Evolutionary conservation across 306 rosid genomes (phyloP).

Genomic region (barrel medic (Medicago truncatula)): MtrunA17r5.0-ANR NC_053045.1:33154001-33154500

Average conservation of each 20-base stretch:
- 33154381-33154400: constrained; percentile 59
- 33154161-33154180: background rate
- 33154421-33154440: constrained; percentile 63
- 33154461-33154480: constrained; percentile 34
- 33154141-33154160: background rate
- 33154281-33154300: background rate
- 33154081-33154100: constrained; percentile 49
- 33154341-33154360: constrained; percentile 1
- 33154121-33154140: background rate
- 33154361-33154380: constrained; percentile 80
- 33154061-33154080: constrained; percentile 32
- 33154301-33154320: background rate
- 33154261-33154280: background rate
- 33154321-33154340: background rate
- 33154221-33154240: background rate
- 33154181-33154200: background rate
- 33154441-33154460: constrained; percentile 57
- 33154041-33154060: constrained; percentile 5
- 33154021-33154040: constrained; percentile 4
- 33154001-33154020: constrained; percentile 7
- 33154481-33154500: background rate
- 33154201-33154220: background rate
- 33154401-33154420: constrained; percentile 50
- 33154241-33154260: background rate
- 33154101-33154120: constrained; percentile 61